Evolutionary conservation across 768 basidiomycete genomes (phyloP), one percentile per base, ranked within the genome.

Genomic region (Pulveroboletus sp.): DNA sequence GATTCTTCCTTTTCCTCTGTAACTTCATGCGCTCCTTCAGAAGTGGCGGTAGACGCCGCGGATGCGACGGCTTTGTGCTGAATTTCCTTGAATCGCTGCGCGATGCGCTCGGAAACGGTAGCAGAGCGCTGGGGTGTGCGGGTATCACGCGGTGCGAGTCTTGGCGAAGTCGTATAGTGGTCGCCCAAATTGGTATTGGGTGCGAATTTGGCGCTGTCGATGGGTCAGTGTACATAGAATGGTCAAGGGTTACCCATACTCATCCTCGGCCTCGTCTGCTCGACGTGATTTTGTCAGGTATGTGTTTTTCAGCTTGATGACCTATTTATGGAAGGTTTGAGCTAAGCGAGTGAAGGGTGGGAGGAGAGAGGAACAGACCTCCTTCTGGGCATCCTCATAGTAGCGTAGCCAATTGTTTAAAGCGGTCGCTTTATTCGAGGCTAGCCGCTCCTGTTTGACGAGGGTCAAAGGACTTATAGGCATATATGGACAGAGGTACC

Each of bases 251-350:
- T 13, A 1, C 6, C 75, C 91, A 61, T 68, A 95, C 93, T 95
- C 93, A 65, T 96, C 93, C 65, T 92, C 92, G 8, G 86, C 85
- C 62, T 96, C 93, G 59, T 96, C 93, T 14, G 93, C 93, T 36
- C 80, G 79, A 47, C 89, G 80, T 0, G 80, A 84, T 68, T 93
- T 95, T 30, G 76, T 68, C 10, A 90, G 66, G 62, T 95, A 95
- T 47, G 80, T 75, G 45, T 83, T 77, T 69, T 89, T 92, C 55
- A 93, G 70, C 68, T 85, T 86, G 38, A 74, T 65, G 6, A 76
- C 72, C 76, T 80, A 46, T 27, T 37, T 70, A 35, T 10, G 36
- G 24, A 47, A 30, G 38, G 54, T 15, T 55, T n/a, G 38, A 32
- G 38, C 10, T 30, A 31, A 33, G 14, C 46, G 43, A 50, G 43